Evolutionary conservation across 306 rosid genomes (phyloP), one percentile per base, ranked within the genome.

Genomic region (Morella rubra): DNA sequence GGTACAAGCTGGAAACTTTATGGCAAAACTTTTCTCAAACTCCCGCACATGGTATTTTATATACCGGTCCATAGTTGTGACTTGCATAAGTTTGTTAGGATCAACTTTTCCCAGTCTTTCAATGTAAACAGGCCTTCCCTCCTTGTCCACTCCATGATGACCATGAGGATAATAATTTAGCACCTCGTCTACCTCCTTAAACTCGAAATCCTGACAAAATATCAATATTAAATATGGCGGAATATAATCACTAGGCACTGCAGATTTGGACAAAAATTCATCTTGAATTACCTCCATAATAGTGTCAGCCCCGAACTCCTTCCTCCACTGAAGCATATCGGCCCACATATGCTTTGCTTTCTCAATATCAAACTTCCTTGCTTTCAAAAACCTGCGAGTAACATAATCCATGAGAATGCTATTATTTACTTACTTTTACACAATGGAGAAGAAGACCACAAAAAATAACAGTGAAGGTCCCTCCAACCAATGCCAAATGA

Each of bases 291-390:
- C 98, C 91, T 91, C 91, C 86, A 80, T 86, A 44, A 93, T 86
- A 53, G 93, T 86, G 88, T 93, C 97, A 18, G 88, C 84, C 59
- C 92, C 88, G 65, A 87, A 93, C 18, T 93, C 98, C 85, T 80
- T 90, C 85, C 98, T 91, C 98, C 98, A 93, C 72, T 87, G 91
- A 64, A 93, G 87, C 98, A 93, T 93, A 81, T 93, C 97, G 4
- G 91, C 92, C 97, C 97, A 93, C 98, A 93, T 93, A 85, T 88
- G 88, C 92, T 92, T 95, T 71, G 99, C 97, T 24, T 87, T 95
- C 74, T 95, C 97, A 46, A 85, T 65, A 75, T 95, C 99, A 74
- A 95, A 90, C 76, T 92, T 95, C 80, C 99, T 93, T 70, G 99
- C 99, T 83, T 95, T 95, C 53, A 95, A 82, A 78, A 92, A 95